phyloP scores from a whole-genome alignment of 306 rosid genomes.

The Medicago arabica region DNA sequence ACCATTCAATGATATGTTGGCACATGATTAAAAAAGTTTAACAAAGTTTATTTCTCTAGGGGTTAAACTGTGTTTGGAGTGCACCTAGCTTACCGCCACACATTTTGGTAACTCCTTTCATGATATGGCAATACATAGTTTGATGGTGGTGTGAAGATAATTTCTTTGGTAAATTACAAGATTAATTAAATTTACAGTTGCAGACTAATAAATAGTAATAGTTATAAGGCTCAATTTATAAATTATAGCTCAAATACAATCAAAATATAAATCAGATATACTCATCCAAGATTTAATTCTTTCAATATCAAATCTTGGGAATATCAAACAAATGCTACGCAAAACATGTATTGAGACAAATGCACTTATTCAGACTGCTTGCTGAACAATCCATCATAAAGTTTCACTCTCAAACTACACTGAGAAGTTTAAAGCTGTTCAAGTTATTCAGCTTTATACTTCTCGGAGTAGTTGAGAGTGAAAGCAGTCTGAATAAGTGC shows the following conservation, averaged over 20 bases:
- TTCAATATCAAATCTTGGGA: background rate
- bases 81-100: background rate
- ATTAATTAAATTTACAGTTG: constrained; percentile 1
- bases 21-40: background rate
- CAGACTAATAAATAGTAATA: background rate
- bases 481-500: background rate
- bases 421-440: background rate
- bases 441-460: background rate
- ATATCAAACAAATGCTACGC: constrained; percentile 6
- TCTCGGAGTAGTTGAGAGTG: background rate
- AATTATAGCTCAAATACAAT: constrained; percentile 13
- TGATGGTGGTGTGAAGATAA: background rate
- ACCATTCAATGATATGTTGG: background rate
- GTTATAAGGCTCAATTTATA: background rate
- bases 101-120: background rate
- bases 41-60: background rate
- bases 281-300: constrained; percentile 2
- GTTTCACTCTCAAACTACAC: constrained; percentile 2
- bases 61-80: background rate
- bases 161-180: background rate
- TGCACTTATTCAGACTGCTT: background rate
- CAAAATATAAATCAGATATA: background rate
- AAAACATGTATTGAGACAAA: constrained; percentile 14
- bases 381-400: constrained; percentile 14
- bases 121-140: constrained; percentile 11